Percentiles rank a stretch among this genome's conserved stretches.
Evolutionary conservation across 352 stramenopile genomes (phyloP).

Genomic region (Peronosclerospora sorghi): DNA sequence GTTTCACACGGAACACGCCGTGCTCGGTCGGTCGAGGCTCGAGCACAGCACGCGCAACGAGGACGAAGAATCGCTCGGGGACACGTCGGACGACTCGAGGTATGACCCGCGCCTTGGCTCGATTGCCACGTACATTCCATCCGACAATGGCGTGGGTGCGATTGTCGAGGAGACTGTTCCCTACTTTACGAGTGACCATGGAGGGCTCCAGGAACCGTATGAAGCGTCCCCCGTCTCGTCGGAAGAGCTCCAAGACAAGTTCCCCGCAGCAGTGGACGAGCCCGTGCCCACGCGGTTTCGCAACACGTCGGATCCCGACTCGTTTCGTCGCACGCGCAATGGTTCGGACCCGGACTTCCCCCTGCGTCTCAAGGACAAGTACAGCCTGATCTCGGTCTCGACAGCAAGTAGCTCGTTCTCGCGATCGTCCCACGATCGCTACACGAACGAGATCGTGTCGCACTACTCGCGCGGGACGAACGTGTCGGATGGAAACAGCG

Average conservation of each 20-base stretch:
- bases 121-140: constrained; percentile 22
- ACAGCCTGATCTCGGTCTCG: constrained; percentile 46
- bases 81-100: constrained; percentile 23
- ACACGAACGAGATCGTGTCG: constrained; percentile 20
- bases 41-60: constrained; percentile 12
- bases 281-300: constrained; percentile 19
- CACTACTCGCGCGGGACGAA: constrained; percentile 26
- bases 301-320: constrained; percentile 23
- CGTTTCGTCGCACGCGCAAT: constrained; percentile 23
- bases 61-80: constrained; percentile 16
- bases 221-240: constrained; percentile 19
- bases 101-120: constrained; percentile 22
- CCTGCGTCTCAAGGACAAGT: constrained; percentile 23
- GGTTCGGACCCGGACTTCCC: constrained; percentile 19
- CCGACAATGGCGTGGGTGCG: constrained; percentile 11
- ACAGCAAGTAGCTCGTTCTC: constrained; percentile 46
- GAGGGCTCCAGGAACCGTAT: constrained; percentile 14
- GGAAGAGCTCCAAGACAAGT: constrained; percentile 26
- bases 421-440: constrained; percentile 22
- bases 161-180: constrained; percentile 12
- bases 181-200: constrained; percentile 9
- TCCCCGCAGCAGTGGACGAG: constrained; percentile 19
- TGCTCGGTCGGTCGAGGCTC: constrained; percentile 13
- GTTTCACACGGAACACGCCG: constrained; percentile 7
- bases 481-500: constrained; percentile 30